These are phyloP conservation scores for Puccinia coronata DNA, from an alignment of 1,284 basidiomycete species.

Conservation along the genomic window DNA sequence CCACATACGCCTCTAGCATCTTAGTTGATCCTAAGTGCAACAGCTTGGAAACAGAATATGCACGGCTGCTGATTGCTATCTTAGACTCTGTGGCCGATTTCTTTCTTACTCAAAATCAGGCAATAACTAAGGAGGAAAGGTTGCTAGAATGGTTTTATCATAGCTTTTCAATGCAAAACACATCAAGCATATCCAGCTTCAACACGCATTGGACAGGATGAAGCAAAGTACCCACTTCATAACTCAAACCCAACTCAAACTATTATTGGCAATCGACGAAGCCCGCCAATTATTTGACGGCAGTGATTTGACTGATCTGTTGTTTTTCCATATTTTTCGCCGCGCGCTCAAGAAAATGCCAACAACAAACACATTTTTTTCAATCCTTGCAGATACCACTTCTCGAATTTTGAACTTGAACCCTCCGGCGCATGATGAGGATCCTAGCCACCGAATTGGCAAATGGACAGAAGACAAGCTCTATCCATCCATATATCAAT, in stretches of 20 bases:
- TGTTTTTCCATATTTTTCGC: not conserved
- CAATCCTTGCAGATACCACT: not conserved
- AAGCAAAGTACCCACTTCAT: not conserved
- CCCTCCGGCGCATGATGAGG: not conserved
- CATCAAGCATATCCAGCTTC: not conserved
- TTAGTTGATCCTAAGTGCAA: not conserved
- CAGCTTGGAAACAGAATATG: not conserved
- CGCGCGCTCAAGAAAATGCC: not conserved
- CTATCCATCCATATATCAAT: not conserved
- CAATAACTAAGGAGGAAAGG: not conserved
- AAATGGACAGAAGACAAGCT: too few relatives aligned
- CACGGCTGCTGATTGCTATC: not conserved
- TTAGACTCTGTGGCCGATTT: not conserved
- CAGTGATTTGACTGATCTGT: not conserved
- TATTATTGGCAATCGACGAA: conserved; percentile 3
- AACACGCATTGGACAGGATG: not conserved
- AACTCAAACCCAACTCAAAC: not conserved
- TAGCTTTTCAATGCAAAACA: not conserved
- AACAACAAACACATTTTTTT: not conserved
- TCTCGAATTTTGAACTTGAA: not conserved
- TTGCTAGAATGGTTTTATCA: not conserved
- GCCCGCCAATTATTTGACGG: not conserved
- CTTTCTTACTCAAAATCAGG: not conserved
- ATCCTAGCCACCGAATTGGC: not conserved
- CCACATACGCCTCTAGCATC: not conserved